Conservation (phyloP, 2,329 filamentous ascomycete genomes). For the Cladophialophora yegresii region DNA sequence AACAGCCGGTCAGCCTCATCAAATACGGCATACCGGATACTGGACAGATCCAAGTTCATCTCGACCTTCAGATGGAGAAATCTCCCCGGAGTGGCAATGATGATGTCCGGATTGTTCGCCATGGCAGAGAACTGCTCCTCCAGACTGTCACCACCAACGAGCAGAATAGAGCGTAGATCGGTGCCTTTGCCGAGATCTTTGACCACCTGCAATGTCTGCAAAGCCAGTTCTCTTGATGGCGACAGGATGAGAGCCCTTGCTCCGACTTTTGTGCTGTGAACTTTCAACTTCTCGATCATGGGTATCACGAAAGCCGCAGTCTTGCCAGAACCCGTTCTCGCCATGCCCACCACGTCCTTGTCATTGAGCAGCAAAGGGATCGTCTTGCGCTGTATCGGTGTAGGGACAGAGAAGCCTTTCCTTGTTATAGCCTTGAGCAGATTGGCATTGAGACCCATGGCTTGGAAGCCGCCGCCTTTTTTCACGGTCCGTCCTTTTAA, state of each 20-base stretch:
- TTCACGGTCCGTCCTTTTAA: conserved; percentile 83
- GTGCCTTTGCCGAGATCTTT: conserved; percentile 91
- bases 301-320: conserved; percentile 97
- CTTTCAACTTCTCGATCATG: conserved; percentile 91
- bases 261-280: conserved; percentile 83
- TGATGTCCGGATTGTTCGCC: conserved; percentile 92
- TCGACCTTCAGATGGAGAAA: conserved; percentile 97
- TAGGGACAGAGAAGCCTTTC: conserved; percentile 95
- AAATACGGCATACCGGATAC: conserved; percentile 91
- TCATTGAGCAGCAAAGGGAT: conserved; percentile 87
- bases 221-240: conserved; percentile 86
- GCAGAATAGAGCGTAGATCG: conserved; percentile 82
- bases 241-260: conserved; percentile 85
- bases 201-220: conserved; percentile 94
- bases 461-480: conserved; percentile 95
- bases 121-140: conserved; percentile 94
- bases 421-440: conserved; percentile 86
- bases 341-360: conserved; percentile 98
- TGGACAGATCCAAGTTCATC: conserved; percentile 88
- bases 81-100: conserved; percentile 94
- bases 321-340: conserved; percentile 96
- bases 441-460: conserved; percentile 82
- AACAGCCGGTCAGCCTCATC: conserved; percentile 96
- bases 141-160: conserved; percentile 92
- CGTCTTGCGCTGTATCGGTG: conserved; percentile 94